These are phyloP conservation scores for Kuraishia molischiana DNA, from an alignment of 805 yeast species.

Conservation along the genomic window DNA sequence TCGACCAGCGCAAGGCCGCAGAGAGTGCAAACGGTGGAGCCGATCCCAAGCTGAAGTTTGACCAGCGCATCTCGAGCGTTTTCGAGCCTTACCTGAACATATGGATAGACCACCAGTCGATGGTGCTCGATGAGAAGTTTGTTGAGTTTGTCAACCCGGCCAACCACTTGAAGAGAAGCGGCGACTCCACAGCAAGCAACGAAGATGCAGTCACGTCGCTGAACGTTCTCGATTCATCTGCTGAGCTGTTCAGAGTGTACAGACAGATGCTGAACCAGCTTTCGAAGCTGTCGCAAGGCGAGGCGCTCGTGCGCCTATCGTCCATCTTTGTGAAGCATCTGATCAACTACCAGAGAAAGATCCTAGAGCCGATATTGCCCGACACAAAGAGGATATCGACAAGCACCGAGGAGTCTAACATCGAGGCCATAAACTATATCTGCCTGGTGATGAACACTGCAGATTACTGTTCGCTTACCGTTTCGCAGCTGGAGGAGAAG, in stretches of 20 bases:
- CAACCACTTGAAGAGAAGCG: constrained; percentile 33
- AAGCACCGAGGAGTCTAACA: constrained; percentile 25
- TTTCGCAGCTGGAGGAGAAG: constrained; percentile 65
- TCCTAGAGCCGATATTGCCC: constrained; percentile 41
- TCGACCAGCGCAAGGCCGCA: constrained; percentile 14
- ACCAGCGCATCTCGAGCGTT: constrained; percentile 42
- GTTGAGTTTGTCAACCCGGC: constrained; percentile 52
- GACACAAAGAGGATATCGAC: constrained; percentile 16
- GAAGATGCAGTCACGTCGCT: constrained; percentile 33
- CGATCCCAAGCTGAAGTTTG: constrained; percentile 18
- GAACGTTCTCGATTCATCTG: constrained; percentile 75
- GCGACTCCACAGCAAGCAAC: constrained; percentile 7
- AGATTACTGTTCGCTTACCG: constrained; percentile 76
- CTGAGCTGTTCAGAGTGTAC: constrained; percentile 75
- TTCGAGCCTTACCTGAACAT: constrained; percentile 80
- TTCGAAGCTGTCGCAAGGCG: constrained; percentile 45
- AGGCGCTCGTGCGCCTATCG: constrained; percentile 39
- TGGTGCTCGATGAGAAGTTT: constrained; percentile 48
- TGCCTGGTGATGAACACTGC: constrained; percentile 79
- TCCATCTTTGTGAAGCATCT: constrained; percentile 60
- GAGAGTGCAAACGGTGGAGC: constrained; percentile 10
- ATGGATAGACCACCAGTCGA: constrained; percentile 85
- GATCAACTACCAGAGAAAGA: constrained; percentile 41
- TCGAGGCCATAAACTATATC: constrained; percentile 56
- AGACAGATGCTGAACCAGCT: constrained; percentile 67